A percentile compares a stretch with the other conserved stretches of the same genome.
Conservation (phyloP, 176 grass and related monocot species). For the Carex littledalei region DNA sequence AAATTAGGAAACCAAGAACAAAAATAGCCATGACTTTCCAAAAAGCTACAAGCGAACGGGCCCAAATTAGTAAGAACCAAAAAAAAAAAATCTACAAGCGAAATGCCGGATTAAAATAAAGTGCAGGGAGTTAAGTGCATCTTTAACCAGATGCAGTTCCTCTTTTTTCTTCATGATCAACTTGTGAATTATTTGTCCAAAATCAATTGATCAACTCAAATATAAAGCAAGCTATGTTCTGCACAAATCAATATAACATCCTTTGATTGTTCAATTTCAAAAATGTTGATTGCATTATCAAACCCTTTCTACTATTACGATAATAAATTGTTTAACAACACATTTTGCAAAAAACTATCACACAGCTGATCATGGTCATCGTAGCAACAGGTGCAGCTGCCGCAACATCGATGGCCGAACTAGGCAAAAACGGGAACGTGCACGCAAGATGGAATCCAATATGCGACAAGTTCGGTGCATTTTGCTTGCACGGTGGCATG, state of each 20-base stretch:
- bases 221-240: not conserved
- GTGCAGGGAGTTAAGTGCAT: not conserved
- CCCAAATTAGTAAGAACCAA: not conserved
- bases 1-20: too few relatives aligned
- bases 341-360: not conserved
- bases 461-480: conserved; percentile 61
- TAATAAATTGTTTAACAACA: not conserved
- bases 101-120: not conserved
- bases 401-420: conserved; percentile 51
- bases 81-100: not conserved
- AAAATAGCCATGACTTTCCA: too few relatives aligned
- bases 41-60: not conserved
- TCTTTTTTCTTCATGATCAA: not conserved
- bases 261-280: not conserved
- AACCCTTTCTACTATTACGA: too few relatives aligned
- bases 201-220: not conserved
- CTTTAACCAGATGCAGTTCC: not conserved
- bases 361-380: conserved; percentile 51
- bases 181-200: not conserved
- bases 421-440: conserved; percentile 76
- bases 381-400: conserved; percentile 50
- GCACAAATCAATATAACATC: not conserved
- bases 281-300: too few relatives aligned
- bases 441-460: conserved; percentile 80
- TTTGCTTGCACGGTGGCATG: conserved; percentile 58